These are phyloP conservation scores for Rhizopus stolonifer DNA, from an alignment of 371 early-diverging fungal genomes.

Conservation along the genomic window DNA sequence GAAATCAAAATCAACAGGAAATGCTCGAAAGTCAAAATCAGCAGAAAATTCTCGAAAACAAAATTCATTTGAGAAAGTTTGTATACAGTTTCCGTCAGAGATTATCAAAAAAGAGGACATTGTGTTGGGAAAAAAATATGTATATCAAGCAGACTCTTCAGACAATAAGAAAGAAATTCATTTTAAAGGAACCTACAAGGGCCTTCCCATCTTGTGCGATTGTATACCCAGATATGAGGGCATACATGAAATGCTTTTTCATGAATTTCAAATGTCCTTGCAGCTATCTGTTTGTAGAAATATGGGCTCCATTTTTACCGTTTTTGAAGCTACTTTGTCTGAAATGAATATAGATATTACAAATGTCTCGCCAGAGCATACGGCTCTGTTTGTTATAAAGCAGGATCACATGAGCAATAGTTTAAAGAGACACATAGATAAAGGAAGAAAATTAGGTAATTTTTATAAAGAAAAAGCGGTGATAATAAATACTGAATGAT, in stretches of 20 bases:
- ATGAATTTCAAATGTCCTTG: constrained; percentile 6
- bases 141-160: not conserved
- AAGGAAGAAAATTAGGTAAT: constrained; percentile 1
- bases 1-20: too few relatives aligned
- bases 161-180: not conserved
- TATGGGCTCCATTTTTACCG: constrained; percentile 7
- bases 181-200: not conserved
- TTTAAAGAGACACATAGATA: not conserved
- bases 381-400: constrained; percentile 1
- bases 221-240: not conserved
- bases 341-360: not conserved
- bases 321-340: not conserved
- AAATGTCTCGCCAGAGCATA: not conserved
- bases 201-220: not conserved
- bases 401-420: not conserved
- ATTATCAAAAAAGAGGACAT: not conserved
- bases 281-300: constrained; percentile 3
- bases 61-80: too few relatives aligned
- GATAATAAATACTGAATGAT: not conserved
- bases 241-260: not conserved
- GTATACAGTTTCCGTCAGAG: not conserved
- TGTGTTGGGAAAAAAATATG: not conserved
- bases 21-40: too few relatives aligned
- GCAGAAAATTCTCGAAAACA: too few relatives aligned
- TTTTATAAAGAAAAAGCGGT: not conserved